These are phyloP conservation scores for Iodosphaeria phyllophila DNA, from an alignment of 2,329 filamentous ascomycete species.

Conservation along the genomic window DNA sequence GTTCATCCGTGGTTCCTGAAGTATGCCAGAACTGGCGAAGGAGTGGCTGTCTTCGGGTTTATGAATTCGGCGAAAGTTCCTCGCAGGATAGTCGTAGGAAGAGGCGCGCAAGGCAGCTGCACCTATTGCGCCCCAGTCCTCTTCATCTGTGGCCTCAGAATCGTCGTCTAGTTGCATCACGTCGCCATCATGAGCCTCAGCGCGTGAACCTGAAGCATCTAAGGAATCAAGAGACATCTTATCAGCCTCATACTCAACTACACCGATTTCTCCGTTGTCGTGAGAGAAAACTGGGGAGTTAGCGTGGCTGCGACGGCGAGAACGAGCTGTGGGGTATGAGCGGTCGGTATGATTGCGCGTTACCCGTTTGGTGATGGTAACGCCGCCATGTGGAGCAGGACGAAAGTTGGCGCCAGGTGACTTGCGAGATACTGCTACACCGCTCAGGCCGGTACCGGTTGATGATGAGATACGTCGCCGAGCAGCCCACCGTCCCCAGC, in stretches of 20 bases:
- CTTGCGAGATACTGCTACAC: constrained; percentile 22
- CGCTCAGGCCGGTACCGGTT: constrained; percentile 45
- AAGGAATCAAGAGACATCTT: constrained; percentile 75
- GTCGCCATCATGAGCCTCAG: constrained; percentile 51
- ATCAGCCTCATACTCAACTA: constrained; percentile 75
- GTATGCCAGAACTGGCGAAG: constrained; percentile 34
- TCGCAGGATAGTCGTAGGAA: constrained; percentile 36
- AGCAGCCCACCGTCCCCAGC: constrained; percentile 94
- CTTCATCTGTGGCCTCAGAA: constrained; percentile 79
- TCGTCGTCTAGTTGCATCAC: constrained; percentile 58
- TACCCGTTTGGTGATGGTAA: constrained; percentile 36
- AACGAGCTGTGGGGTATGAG: too few species aligned
- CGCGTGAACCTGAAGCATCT: constrained; percentile 57
- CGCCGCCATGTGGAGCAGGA: constrained; percentile 29
- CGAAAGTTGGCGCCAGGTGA: constrained; percentile 22
- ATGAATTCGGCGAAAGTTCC: constrained; percentile 37
- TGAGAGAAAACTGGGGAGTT: constrained; percentile 63
- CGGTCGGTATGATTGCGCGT: too few species aligned
- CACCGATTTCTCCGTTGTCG: constrained; percentile 44
- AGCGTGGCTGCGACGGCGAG: too few species aligned
- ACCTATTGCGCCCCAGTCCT: constrained; percentile 85
- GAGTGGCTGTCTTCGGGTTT: constrained; percentile 23
- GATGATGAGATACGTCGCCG: too few species aligned
- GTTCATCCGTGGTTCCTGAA: constrained; percentile 28
- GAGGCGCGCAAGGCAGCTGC: constrained; percentile 62